Evolutionary conservation across 2,329 filamentous ascomycete genomes (phyloP).

Genomic region (Zopfia rhizophila): DNA sequence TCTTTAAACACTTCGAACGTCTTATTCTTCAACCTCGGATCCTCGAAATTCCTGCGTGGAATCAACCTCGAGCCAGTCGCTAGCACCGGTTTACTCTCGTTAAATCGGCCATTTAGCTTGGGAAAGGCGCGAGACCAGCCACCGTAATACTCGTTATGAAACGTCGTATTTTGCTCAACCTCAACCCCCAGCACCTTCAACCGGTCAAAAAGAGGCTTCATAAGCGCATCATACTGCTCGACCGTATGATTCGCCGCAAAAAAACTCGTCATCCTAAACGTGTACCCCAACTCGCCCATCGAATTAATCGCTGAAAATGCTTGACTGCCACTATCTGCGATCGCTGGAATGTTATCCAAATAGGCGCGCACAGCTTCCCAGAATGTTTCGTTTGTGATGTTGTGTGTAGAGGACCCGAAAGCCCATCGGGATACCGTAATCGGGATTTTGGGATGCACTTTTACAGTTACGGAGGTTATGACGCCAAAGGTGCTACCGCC

Average conservation of each 20-base stretch:
- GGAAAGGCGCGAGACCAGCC: constrained; percentile 39
- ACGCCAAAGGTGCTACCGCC: constrained; percentile 11
- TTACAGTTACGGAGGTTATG: constrained; percentile 19
- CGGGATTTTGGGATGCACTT: constrained; percentile 39
- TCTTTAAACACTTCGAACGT: too few species aligned
- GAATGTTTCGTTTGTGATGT: constrained; percentile 49
- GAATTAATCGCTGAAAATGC: constrained; percentile 41
- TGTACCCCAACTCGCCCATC: too few species aligned
- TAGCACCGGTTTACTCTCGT: constrained; percentile 45
- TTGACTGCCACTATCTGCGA: constrained; percentile 48
- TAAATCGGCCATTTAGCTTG: too few species aligned
- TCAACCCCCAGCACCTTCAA: constrained; percentile 35
- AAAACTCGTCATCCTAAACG: constrained; percentile 47
- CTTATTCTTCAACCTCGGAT: constrained; percentile 41
- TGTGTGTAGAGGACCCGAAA: constrained; percentile 46
- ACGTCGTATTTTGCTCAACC: constrained; percentile 37
- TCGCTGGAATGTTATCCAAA: constrained; percentile 44
- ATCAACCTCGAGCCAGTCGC: constrained; percentile 47
- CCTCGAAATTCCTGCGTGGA: constrained; percentile 46
- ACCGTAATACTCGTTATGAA: constrained; percentile 43
- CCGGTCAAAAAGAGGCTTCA: constrained; percentile 44
- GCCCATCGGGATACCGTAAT: constrained; percentile 48
- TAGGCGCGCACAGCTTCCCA: constrained; percentile 43
- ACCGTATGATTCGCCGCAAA: constrained; percentile 47
- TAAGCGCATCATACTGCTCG: constrained; percentile 38